These are phyloP conservation scores for Pseudogymnoascus sp. DNA, from an alignment of 2,329 filamentous ascomycete species.

Conservation along the genomic window DNA sequence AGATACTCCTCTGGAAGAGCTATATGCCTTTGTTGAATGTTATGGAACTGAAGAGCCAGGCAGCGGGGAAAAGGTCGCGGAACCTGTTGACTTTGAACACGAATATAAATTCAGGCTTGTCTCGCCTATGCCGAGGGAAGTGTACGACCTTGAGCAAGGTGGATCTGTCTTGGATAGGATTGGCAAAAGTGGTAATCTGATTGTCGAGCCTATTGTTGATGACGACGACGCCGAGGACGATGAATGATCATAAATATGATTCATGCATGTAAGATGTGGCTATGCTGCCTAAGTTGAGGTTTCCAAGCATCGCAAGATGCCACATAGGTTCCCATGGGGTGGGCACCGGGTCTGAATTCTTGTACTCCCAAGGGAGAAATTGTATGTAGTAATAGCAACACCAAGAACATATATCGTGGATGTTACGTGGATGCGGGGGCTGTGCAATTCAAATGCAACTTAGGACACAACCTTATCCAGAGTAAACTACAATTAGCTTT, in stretches of 20 bases:
- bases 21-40: slow-evolving; percentile 96
- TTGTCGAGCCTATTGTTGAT: slow-evolving; percentile 65
- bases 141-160: slow-evolving; percentile 63
- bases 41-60: slow-evolving; percentile 36
- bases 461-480: not conserved
- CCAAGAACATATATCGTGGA: not conserved
- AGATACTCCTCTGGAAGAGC: slow-evolving; percentile 70
- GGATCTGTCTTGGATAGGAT: slow-evolving; percentile 66
- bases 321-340: not conserved
- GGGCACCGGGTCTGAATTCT: not conserved
- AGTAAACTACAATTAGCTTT: not conserved
- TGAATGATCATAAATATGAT: slow-evolving; percentile 7
- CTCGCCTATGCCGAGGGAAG: slow-evolving; percentile 74
- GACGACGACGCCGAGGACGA: slow-evolving; percentile 16
- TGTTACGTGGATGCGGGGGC: slow-evolving; percentile 5
- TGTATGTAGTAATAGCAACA: not conserved
- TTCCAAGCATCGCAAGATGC: not conserved
- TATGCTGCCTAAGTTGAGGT: not conserved
- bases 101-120: slow-evolving; percentile 81
- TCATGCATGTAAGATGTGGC: slow-evolving; percentile 1
- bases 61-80: slow-evolving; percentile 22
- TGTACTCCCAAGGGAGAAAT: not conserved
- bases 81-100: slow-evolving; percentile 68
- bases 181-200: slow-evolving; percentile 77
- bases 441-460: slow-evolving; percentile 2